These are phyloP conservation scores for Eucalyptus marginata DNA, from an alignment of 345 rosid species.

Conservation along the genomic window DNA sequence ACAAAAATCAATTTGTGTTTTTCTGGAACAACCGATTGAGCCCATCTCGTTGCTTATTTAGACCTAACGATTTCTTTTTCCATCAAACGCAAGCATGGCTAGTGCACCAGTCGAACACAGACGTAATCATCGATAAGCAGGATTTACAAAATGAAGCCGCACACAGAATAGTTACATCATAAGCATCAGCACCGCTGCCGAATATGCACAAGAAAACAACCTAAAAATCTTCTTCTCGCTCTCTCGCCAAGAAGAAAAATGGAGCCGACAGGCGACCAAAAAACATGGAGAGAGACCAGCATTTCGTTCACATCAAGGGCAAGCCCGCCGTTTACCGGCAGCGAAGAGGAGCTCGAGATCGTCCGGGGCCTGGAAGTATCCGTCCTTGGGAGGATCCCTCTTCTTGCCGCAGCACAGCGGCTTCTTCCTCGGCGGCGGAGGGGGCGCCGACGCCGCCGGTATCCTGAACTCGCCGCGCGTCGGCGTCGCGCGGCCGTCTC, in stretches of 20 bases:
- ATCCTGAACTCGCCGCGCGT: slow-evolving; percentile 8
- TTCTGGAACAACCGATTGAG: background rate
- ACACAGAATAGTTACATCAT: background rate
- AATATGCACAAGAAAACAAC: background rate
- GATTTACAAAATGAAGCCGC: background rate
- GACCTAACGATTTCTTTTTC: background rate
- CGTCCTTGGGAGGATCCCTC: slow-evolving; percentile 7
- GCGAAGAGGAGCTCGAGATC: slow-evolving; percentile 18
- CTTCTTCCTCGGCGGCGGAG: slow-evolving; percentile 28
- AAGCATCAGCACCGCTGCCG: background rate
- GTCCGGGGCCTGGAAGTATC: slow-evolving; percentile 18
- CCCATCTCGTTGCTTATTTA: background rate
- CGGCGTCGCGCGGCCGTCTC: slow-evolving; percentile 14
- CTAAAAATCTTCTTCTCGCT: background rate
- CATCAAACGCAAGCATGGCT: background rate
- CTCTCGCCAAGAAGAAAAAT: background rate
- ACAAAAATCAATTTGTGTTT: background rate
- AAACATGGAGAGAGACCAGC: background rate
- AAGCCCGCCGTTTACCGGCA: background rate
- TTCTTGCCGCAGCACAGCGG: slow-evolving; percentile 1
- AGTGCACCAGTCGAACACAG: background rate
- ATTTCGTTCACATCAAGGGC: background rate
- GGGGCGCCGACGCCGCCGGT: background rate
- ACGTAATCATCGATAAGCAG: background rate
- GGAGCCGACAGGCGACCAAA: background rate